phyloP scores from a whole-genome alignment of 768 basidiomycete species.

The Termitomyces sp. region DNA sequence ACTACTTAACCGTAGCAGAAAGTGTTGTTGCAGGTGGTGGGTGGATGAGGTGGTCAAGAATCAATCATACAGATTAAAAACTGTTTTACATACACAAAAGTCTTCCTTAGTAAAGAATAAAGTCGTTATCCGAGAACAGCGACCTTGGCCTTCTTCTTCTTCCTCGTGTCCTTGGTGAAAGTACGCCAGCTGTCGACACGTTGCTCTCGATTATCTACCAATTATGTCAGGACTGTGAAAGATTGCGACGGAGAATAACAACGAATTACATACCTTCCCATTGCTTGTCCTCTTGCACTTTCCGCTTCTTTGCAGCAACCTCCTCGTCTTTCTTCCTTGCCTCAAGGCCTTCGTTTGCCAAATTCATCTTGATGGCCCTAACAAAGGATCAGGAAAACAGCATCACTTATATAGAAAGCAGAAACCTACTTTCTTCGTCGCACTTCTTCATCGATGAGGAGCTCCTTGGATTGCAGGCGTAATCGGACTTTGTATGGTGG shows the following conservation, averaged over 20 bases:
- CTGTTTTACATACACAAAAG: slow-evolving; percentile 18
- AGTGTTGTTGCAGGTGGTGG: slow-evolving; percentile 3
- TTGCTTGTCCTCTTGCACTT: slow-evolving; percentile 78
- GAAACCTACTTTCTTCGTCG: slow-evolving; percentile 68
- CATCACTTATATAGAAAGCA: background rate
- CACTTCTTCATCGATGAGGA: slow-evolving; percentile 88
- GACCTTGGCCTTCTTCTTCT: slow-evolving; percentile 78
- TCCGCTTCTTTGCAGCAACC: slow-evolving; percentile 67
- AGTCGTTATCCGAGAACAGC: slow-evolving; percentile 54
- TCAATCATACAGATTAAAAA: slow-evolving; percentile 14
- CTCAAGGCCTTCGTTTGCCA: slow-evolving; percentile 88
- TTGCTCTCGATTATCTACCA: slow-evolving; percentile 64
- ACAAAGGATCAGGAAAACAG: background rate
- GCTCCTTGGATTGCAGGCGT: slow-evolving; percentile 68
- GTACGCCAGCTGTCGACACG: slow-evolving; percentile 82
- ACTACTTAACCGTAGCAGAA: slow-evolving; percentile 11
- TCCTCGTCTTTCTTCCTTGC: slow-evolving; percentile 94
- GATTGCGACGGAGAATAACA: background rate
- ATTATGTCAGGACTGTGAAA: background rate
- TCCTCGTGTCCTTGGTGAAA: slow-evolving; percentile 62
- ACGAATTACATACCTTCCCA: slow-evolving; percentile 70
- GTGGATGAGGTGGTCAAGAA: slow-evolving; percentile 5
- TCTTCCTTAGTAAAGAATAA: slow-evolving; percentile 4
- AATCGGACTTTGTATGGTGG: slow-evolving; percentile 68
- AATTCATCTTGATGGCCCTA: slow-evolving; percentile 84